Evolutionary conservation across 768 basidiomycete genomes (phyloP).

Genomic region (Phanerochaete sordida): DNA sequence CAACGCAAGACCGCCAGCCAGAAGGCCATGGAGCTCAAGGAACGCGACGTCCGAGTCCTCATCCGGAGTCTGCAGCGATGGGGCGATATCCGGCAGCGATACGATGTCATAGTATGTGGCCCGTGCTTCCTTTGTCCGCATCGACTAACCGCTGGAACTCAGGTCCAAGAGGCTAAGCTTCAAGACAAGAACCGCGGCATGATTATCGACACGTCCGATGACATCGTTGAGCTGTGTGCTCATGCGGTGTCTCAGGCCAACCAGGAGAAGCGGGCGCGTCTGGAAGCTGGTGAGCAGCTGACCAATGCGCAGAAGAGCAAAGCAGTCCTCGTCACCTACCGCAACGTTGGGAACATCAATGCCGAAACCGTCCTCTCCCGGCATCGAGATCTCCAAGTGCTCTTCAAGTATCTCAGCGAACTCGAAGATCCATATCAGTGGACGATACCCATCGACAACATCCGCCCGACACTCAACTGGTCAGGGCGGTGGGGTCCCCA

Average conservation of each 20-base stretch:
- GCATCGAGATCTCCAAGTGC: conserved; percentile 81
- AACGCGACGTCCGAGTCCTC: conserved; percentile 93
- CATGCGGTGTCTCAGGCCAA: conserved; percentile 84
- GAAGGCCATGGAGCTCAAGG: conserved; percentile 95
- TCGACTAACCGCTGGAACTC: conserved; percentile 2
- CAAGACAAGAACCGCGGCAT: conserved; percentile 92
- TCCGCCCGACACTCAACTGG: conserved; percentile 95
- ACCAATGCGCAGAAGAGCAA: conserved; percentile 96
- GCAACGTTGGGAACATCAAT: conserved; percentile 90
- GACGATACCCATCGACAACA: conserved; percentile 87
- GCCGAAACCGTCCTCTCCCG: conserved; percentile 95
- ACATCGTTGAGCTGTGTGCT: conserved; percentile 83
- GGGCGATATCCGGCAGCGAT: conserved; percentile 95
- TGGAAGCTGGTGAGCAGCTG: conserved; percentile 82
- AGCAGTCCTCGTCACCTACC: conserved; percentile 89
- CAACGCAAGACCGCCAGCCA: conserved; percentile 89
- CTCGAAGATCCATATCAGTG: conserved; percentile 79
- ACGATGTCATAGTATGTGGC: conserved; percentile 83
- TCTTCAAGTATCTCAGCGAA: conserved; percentile 73
- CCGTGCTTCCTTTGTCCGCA: conserved; percentile 3
- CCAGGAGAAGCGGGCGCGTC: conserved; percentile 69
- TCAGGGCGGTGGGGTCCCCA: conserved; percentile 90
- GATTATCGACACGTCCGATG: conserved; percentile 88
- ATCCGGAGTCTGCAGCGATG: conserved; percentile 95
- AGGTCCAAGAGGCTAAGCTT: conserved; percentile 89